A percentile compares a stretch with the other conserved stretches of the same genome.
phyloP scores from a whole-genome alignment of 176 grass and related monocot genomes.

The Tillandsia fasciculata region DNA sequence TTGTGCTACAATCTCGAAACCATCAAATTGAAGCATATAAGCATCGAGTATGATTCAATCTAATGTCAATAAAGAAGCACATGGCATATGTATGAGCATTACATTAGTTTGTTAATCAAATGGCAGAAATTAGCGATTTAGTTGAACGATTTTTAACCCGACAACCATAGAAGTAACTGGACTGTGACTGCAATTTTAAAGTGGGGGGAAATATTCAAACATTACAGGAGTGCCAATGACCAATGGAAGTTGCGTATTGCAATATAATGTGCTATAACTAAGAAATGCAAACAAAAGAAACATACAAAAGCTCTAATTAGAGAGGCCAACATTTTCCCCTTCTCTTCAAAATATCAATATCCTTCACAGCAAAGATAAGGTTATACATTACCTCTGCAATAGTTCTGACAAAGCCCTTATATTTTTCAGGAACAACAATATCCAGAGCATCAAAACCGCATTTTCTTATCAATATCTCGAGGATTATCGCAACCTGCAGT shows the following conservation, averaged over 20 bases:
- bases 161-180: too few relatives aligned
- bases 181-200: too few relatives aligned
- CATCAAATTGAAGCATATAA: background rate
- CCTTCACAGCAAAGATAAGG: background rate
- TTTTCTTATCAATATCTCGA: conserved; percentile 94
- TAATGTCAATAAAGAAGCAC: background rate
- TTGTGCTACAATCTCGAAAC: background rate
- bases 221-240: too few relatives aligned
- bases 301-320: background rate
- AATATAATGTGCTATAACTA: too few relatives aligned
- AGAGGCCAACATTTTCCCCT: background rate
- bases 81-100: background rate
- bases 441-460: conserved; percentile 64
- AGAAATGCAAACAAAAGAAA: too few relatives aligned
- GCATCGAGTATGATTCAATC: background rate
- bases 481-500: conserved; percentile 64
- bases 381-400: conserved; percentile 41
- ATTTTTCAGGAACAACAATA: conserved; percentile 48
- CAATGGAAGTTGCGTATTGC: too few relatives aligned
- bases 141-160: too few relatives aligned
- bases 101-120: too few relatives aligned
- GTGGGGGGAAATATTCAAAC: too few relatives aligned
- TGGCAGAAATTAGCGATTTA: too few relatives aligned
- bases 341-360: too few relatives aligned
- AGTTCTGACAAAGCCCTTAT: conserved; percentile 61